Evolutionary conservation across 2,329 filamentous ascomycete genomes (phyloP).

Genomic region (Talaromyces sp.): DNA sequence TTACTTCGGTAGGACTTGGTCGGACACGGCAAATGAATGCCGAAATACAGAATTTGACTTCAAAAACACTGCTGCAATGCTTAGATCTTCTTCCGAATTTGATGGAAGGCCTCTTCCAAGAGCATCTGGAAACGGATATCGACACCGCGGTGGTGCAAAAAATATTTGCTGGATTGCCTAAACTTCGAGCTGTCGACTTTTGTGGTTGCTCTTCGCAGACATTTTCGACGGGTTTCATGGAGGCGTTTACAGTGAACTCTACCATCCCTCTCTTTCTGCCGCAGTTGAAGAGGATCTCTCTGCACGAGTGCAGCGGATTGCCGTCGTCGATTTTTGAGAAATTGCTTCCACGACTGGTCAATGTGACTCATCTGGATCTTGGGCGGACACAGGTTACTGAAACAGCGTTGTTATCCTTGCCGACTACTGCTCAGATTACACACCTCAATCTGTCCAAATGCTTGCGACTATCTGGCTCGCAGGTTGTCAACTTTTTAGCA

Average conservation of each 20-base stretch:
- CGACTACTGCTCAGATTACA: slow-evolving; percentile 67
- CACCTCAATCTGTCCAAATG: slow-evolving; percentile 78
- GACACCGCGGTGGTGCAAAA: slow-evolving; percentile 65
- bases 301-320: slow-evolving; percentile 75
- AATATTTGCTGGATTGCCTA: slow-evolving; percentile 64
- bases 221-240: slow-evolving; percentile 65
- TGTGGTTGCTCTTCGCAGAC: slow-evolving; percentile 67
- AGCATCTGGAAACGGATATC: slow-evolving; percentile 76
- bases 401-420: slow-evolving; percentile 66
- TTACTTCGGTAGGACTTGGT: slow-evolving; percentile 75
- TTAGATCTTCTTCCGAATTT: slow-evolving; percentile 69
- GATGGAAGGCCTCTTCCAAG: slow-evolving; percentile 74
- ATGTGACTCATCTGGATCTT: slow-evolving; percentile 75
- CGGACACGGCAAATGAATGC: slow-evolving; percentile 70
- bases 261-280: slow-evolving; percentile 54
- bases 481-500: slow-evolving; percentile 67
- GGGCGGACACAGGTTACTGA: slow-evolving; percentile 74
- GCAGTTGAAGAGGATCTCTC: slow-evolving; percentile 63
- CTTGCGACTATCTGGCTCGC: slow-evolving; percentile 62
- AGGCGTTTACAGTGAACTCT: slow-evolving; percentile 48
- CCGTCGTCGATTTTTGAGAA: slow-evolving; percentile 64
- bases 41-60: slow-evolving; percentile 71
- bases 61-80: slow-evolving; percentile 68
- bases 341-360: slow-evolving; percentile 66
- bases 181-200: slow-evolving; percentile 68